phyloP scores from a whole-genome alignment of 176 grass and related monocot genomes.

The Pontederia paniculata region DNA sequence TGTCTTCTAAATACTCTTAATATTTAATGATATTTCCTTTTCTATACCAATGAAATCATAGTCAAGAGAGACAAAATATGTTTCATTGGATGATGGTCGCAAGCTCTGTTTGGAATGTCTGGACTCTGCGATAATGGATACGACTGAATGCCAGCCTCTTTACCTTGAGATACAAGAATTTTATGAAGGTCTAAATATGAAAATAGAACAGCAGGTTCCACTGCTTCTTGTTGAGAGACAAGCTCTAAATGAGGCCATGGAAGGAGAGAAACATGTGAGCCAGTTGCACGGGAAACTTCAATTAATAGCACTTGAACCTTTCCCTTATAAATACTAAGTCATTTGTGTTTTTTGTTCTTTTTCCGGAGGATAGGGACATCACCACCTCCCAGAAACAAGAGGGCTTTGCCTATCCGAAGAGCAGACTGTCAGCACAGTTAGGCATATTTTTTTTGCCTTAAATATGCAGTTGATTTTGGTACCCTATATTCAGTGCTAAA shows the following conservation, averaged over 20 bases:
- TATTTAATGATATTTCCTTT: slow-evolving; percentile 22
- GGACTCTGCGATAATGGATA: slow-evolving; percentile 90
- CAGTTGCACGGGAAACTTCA: neutral
- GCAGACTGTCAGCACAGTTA: no score
- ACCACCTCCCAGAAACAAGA: no score
- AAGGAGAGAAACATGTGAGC: slow-evolving; percentile 83
- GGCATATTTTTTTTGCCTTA: no score
- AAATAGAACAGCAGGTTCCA: slow-evolving; percentile 85
- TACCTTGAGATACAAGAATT: slow-evolving; percentile 84
- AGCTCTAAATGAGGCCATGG: slow-evolving; percentile 95
- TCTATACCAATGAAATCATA: slow-evolving; percentile 14
- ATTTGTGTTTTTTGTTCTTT: no score
- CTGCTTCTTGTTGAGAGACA: slow-evolving; percentile 93
- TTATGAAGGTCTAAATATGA: slow-evolving; percentile 96
- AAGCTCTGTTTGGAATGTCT: slow-evolving; percentile 92
- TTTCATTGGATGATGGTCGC: slow-evolving; percentile 69
- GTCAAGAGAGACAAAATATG: slow-evolving; percentile 83
- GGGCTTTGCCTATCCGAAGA: no score
- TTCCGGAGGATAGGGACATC: no score
- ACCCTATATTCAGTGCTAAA: no score
- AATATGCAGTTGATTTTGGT: no score
- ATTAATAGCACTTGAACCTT: no score
- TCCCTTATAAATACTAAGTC: no score
- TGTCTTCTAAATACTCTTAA: slow-evolving; percentile 18
- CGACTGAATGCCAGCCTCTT: slow-evolving; percentile 71